Base-by-base conservation (phyloP, 2,329 filamentous ascomycete genomes). In the Penicillium brasilianum region DNA sequence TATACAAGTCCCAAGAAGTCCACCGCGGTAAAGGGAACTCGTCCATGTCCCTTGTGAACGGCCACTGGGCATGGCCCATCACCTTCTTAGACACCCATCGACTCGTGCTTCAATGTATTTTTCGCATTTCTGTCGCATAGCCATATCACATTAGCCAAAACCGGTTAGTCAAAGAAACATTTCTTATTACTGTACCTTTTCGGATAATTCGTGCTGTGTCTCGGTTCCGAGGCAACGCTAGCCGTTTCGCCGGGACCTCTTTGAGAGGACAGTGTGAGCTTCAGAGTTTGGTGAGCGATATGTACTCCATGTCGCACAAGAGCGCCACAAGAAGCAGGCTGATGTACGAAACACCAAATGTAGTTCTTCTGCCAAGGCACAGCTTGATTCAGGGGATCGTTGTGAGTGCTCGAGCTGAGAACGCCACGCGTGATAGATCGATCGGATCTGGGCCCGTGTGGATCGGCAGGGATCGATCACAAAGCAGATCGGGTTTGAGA, bases 131-230 rank as follows among this genome's bases (percentile, higher is more conserved):
- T 58, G 55, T 36, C 52, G 64, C 60, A 62, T 60, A 41, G 43
- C 57, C 44, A 65, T 62, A 22, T 63, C 22, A 56, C 63, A 54
- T 59, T 66, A 69, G 59, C 59, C 46, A 56, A 62, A 57, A 48
- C 60, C 55, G 64, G 64, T 66, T 63, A 68, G 66, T 67, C 46
- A 58, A 67, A 53, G 44, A 52, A 62, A 10, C 53, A 10, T 37
- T 59, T 44, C 59, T 63, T 30, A 44, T 60, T 46, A 41, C 25
- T 25, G 25, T 59, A 41, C 22, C 37, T 53, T 41, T 14, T 48
- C 20, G 18, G 20, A 25, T 46, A 28, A 55, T 20, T 36, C 51
- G 49, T 46, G 20, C n/a, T 53, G 34, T n/a, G 13, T 44, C 11
- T 54, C 8, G 16, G 25, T 37, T 16, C 43, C 44, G 16, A 48